Evolutionary conservation across 2,329 filamentous ascomycete genomes (phyloP).

Genomic region (Boeremia lycopersici): DNA sequence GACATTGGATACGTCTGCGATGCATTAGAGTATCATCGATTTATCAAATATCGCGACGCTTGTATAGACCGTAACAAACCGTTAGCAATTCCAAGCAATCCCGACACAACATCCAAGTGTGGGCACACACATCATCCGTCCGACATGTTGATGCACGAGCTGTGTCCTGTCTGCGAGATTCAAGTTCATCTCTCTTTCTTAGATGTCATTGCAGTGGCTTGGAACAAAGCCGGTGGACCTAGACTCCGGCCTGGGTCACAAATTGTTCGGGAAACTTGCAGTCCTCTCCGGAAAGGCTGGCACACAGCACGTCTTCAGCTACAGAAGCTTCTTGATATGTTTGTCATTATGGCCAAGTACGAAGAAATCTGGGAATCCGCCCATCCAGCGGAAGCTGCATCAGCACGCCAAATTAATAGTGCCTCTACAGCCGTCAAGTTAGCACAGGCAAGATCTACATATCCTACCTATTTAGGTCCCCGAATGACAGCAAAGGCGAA

Average conservation of each 20-base stretch:
- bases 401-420: not conserved
- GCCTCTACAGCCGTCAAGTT: conserved; percentile 1
- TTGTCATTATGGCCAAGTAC: not conserved
- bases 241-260: not conserved
- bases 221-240: conserved; percentile 4
- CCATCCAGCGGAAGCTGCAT: not conserved
- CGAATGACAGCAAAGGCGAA: not conserved
- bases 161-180: conserved; percentile 4
- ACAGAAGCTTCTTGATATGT: not conserved
- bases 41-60: conserved; percentile 1
- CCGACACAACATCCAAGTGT: not conserved
- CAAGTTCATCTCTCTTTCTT: conserved; percentile 1
- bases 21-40: not conserved
- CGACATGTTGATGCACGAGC: not conserved
- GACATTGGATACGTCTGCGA: not conserved
- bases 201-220: not conserved
- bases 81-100: not conserved
- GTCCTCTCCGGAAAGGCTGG: not conserved
- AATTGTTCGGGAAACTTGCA: not conserved
- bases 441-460: not conserved
- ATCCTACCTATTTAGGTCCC: not conserved
- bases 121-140: not conserved
- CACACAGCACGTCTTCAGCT: not conserved
- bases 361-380: conserved; percentile 3
- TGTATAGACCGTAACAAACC: not conserved